phyloP scores from a whole-genome alignment of 257 asterid species.

The Nicotiana paniculata region DNA sequence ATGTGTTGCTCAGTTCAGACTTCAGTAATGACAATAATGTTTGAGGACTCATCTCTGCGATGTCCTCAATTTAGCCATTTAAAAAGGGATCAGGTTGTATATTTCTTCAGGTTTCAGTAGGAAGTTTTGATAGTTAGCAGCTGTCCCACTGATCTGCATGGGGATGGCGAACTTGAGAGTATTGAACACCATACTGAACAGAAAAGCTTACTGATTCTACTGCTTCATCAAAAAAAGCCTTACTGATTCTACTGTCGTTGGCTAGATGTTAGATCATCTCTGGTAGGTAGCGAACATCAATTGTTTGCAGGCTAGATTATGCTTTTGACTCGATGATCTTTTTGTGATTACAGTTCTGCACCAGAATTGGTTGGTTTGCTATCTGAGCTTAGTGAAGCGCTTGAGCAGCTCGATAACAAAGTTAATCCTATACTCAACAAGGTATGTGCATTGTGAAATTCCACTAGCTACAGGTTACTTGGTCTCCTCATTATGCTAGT shows the following conservation, averaged over 20 bases:
- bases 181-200: not conserved
- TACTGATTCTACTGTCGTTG: not conserved
- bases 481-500: not conserved
- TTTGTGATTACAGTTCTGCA: slow-evolving; percentile 66
- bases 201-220: not conserved
- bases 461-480: not conserved
- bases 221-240: too few relatives aligned
- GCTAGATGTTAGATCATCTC: not conserved
- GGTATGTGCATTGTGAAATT: slow-evolving; percentile 32
- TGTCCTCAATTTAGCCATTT: not conserved
- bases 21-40: not conserved
- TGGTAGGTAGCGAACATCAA: not conserved
- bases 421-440: slow-evolving; percentile 68
- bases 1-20: not conserved
- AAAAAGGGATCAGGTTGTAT: not conserved
- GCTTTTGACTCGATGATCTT: slow-evolving; percentile 6
- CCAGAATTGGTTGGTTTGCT: slow-evolving; percentile 88
- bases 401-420: slow-evolving; percentile 66
- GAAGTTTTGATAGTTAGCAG: not conserved
- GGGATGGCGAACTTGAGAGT: not conserved
- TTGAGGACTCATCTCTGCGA: not conserved
- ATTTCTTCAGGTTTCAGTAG: not conserved
- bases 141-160: not conserved
- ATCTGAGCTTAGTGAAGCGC: slow-evolving; percentile 72
- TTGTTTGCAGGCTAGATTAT: not conserved